Percentiles rank a stretch among this genome's conserved stretches.
These are phyloP conservation scores for Zygosaccharomyces sapae DNA, from an alignment of 1,139 yeast genomes.

Conservation along the genomic window DNA sequence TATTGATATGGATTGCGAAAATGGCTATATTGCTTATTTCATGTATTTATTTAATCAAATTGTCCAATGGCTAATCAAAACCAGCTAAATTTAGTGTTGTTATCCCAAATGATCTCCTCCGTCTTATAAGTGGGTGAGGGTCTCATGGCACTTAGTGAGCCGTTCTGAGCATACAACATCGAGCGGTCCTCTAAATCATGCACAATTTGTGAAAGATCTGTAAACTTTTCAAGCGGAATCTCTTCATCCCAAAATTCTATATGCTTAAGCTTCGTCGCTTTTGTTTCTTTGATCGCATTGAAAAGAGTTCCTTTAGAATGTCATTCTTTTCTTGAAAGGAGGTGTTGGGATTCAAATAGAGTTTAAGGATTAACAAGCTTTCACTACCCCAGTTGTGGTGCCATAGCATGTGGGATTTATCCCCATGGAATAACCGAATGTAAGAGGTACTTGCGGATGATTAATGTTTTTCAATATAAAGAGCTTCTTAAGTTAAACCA, in stretches of 20 bases:
- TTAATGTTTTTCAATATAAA: conserved; percentile 34
- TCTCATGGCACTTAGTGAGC: conserved; percentile 35
- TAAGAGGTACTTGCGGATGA: conserved; percentile 11
- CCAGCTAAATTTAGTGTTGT: conserved; percentile 37
- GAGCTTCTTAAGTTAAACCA: conserved; percentile 45
- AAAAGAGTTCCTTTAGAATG: conserved; percentile 20
- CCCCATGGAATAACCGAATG: conserved; percentile 38
- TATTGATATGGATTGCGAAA: background rate
- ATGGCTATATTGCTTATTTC: no score
- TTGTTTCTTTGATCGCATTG: conserved; percentile 28
- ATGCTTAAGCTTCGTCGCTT: conserved; percentile 16
- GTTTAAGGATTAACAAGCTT: conserved; percentile 36
- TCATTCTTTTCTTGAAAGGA: conserved; percentile 18
- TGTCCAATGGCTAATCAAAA: conserved; percentile 17
- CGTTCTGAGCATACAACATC: conserved; percentile 26
- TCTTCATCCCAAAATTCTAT: conserved; percentile 36
- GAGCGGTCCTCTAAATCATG: conserved; percentile 19
- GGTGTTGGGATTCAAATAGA: conserved; percentile 22
- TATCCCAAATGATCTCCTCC: conserved; percentile 30
- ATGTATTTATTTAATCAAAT: no score
- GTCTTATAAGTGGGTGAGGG: conserved; percentile 24
- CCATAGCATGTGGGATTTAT: conserved; percentile 43
- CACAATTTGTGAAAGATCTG: conserved; percentile 21
- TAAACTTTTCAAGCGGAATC: conserved; percentile 24
- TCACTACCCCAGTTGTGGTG: conserved; percentile 43